A percentile compares a stretch with the other conserved stretches of the same genome.
Evolutionary conservation across 306 rosid genomes (phyloP).

Genomic region (Gleditsia sinensis): DNA sequence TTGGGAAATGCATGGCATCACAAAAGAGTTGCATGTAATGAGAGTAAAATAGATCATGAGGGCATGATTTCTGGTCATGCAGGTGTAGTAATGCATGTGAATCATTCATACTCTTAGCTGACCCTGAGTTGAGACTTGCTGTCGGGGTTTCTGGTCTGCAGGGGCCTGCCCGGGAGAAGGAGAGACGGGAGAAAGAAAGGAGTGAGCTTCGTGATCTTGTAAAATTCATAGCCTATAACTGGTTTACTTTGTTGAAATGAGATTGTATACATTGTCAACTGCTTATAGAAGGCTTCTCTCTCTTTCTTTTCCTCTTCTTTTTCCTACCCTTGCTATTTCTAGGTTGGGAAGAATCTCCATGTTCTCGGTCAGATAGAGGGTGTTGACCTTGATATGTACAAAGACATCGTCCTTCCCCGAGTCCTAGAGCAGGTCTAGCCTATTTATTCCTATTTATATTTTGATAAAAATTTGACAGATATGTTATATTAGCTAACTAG

Average conservation of each 20-base stretch:
- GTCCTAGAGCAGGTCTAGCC: constrained; percentile 82
- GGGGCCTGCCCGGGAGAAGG: constrained; percentile 98
- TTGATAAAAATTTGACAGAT: neutral
- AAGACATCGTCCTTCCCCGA: constrained; percentile 90
- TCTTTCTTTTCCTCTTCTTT: constrained; percentile 43
- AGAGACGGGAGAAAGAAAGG: constrained; percentile 97
- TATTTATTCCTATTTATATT: constrained; percentile 12
- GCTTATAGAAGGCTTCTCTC: constrained; percentile 67
- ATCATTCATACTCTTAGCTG: constrained; percentile 98
- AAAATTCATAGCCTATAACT: constrained; percentile 66
- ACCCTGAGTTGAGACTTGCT: constrained; percentile 99
- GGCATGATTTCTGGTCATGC: constrained; percentile 97
- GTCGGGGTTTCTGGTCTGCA: constrained; percentile 99
- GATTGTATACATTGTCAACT: constrained; percentile 49
- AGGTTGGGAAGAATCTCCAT: constrained; percentile 97
- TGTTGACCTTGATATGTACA: constrained; percentile 92
- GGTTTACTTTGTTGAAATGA: constrained; percentile 66
- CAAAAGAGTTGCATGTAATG: constrained; percentile 78
- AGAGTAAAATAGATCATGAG: constrained; percentile 58
- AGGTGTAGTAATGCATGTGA: constrained; percentile 91
- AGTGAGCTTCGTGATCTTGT: constrained; percentile 98
- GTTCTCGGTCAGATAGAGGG: constrained; percentile 97
- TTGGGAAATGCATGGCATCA: constrained; percentile 62
- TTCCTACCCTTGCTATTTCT: constrained; percentile 47
- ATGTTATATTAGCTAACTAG: constrained; percentile 14